A percentile compares a stretch with the other conserved stretches of the same genome.
Evolutionary conservation across 768 basidiomycete genomes (phyloP).

Genomic region (Coprinopsis sp.): DNA sequence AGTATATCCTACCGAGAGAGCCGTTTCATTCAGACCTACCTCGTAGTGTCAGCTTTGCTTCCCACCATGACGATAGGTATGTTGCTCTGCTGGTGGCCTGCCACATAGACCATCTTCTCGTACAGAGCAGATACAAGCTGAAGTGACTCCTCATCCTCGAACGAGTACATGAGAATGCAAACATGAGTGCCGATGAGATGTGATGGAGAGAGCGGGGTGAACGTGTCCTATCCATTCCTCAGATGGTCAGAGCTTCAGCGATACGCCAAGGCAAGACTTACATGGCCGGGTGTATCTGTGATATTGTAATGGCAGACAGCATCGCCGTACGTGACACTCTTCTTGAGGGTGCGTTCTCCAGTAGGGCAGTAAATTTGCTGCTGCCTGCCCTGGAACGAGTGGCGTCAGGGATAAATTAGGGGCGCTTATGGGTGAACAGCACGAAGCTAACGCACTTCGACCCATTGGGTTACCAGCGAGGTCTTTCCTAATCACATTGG

Average conservation of each 20-base stretch:
- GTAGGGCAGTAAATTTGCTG: not conserved
- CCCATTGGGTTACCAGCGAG: not conserved
- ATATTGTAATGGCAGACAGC: not conserved
- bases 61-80: not conserved
- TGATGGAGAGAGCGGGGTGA: not conserved
- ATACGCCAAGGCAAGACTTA: not conserved
- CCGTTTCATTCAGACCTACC: not conserved
- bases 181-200: constrained; percentile 1
- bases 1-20: not conserved
- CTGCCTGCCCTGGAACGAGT: not conserved
- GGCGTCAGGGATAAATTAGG: not conserved
- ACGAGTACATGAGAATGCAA: constrained; percentile 1
- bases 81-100: not conserved
- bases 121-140: not conserved
- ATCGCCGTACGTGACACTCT: not conserved
- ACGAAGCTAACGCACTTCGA: not conserved
- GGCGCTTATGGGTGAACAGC: not conserved
- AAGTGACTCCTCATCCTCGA: not conserved
- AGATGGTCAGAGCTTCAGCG: not conserved
- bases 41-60: not conserved
- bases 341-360: not conserved
- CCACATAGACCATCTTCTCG: not conserved
- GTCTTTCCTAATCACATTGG: no score
- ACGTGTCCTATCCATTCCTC: not conserved
- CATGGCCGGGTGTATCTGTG: constrained; percentile 4